These are phyloP conservation scores for Echinosophora koreensis DNA, from an alignment of 306 rosid species.

Conservation along the genomic window DNA sequence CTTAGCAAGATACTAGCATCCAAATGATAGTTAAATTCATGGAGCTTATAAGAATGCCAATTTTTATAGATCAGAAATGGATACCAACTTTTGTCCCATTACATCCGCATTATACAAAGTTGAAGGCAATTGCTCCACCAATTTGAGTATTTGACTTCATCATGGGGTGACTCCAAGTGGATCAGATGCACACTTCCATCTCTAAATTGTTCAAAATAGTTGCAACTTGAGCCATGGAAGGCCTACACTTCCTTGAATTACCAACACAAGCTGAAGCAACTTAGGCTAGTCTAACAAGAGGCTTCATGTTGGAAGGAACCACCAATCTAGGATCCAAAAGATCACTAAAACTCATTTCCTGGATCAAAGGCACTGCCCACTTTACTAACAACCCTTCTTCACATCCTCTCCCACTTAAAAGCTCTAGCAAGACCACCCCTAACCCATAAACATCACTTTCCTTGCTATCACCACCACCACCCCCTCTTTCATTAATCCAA, in stretches of 20 bases:
- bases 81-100: background rate
- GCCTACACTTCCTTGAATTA: constrained; percentile 77
- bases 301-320: constrained; percentile 49
- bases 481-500: constrained; percentile 44
- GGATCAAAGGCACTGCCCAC: constrained; percentile 78
- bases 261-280: constrained; percentile 79
- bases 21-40: constrained; percentile 29
- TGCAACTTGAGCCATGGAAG: constrained; percentile 70
- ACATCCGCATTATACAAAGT: background rate
- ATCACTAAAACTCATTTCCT: constrained; percentile 57
- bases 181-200: constrained; percentile 47
- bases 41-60: no score
- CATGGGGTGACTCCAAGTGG: background rate
- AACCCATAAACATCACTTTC: constrained; percentile 82
- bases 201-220: constrained; percentile 68
- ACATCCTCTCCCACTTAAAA: constrained; percentile 70
- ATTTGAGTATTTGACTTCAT: background rate
- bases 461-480: constrained; percentile 55
- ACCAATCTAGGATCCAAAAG: constrained; percentile 64
- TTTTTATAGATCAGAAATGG: constrained; percentile 1
- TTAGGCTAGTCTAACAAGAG: constrained; percentile 68
- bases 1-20: no score
- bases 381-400: constrained; percentile 61
- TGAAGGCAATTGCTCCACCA: constrained; percentile 21
- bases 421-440: constrained; percentile 75